phyloP scores from a whole-genome alignment of 148 eudicot species.

The Arbutus unedo region DNA sequence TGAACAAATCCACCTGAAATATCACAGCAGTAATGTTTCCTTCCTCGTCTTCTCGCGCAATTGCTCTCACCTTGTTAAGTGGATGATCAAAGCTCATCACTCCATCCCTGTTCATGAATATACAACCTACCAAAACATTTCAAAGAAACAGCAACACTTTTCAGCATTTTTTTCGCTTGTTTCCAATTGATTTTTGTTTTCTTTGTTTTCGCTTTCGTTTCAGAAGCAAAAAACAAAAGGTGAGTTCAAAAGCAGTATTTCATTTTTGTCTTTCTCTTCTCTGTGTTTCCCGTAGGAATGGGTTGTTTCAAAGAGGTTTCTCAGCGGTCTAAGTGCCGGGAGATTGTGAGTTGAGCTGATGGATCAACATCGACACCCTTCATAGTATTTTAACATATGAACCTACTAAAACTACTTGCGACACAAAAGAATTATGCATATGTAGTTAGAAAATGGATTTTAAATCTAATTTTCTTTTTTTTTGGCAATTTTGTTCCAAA shows the following conservation, averaged over 20 bases:
- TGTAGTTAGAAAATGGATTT: too few relatives aligned
- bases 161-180: background rate
- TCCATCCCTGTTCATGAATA: slow-evolving; percentile 31
- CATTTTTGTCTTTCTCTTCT: too few relatives aligned
- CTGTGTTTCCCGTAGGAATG: background rate
- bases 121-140: slow-evolving; percentile 27
- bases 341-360: too few relatives aligned
- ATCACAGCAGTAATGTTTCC: slow-evolving; percentile 33
- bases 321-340: too few relatives aligned
- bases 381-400: too few relatives aligned
- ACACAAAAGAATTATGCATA: too few relatives aligned
- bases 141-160: background rate
- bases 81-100: slow-evolving; percentile 45
- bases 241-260: too few relatives aligned
- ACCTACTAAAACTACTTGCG: too few relatives aligned
- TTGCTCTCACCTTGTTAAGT: slow-evolving; percentile 30
- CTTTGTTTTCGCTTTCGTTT: background rate
- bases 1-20: slow-evolving; percentile 40
- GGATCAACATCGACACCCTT: too few relatives aligned
- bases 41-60: slow-evolving; percentile 23
- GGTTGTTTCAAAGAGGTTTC: too few relatives aligned
- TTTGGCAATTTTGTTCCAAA: too few relatives aligned
- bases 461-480: too few relatives aligned
- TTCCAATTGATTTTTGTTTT: background rate
- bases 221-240: background rate